A percentile compares a stretch with the other conserved stretches of the same genome.
These are phyloP conservation scores for Macaranga tanarius DNA, from an alignment of 441 rosid genomes.

Conservation along the genomic window DNA sequence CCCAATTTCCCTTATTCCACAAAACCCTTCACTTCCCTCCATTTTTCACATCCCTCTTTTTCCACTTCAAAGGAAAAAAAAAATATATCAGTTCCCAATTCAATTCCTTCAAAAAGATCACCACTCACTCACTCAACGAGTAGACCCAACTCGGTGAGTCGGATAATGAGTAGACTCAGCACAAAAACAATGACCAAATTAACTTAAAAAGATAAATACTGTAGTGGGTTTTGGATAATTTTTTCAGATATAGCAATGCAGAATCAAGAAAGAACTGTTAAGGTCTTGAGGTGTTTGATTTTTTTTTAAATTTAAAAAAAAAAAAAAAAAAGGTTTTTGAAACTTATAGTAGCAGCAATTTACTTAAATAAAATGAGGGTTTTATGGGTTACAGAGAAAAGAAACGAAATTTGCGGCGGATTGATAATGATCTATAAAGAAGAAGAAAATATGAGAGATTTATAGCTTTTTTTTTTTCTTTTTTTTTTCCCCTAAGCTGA, in stretches of 20 bases:
- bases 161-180: background rate
- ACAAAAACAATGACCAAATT: background rate
- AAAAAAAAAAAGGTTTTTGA: background rate
- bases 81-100: too few species aligned
- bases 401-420: background rate
- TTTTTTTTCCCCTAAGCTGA: background rate
- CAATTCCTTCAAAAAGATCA: too few species aligned
- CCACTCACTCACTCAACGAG: too few species aligned
- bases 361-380: background rate
- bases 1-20: slow-evolving; percentile 40
- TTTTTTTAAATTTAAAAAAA: too few species aligned
- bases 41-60: slow-evolving; percentile 41
- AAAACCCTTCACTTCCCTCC: slow-evolving; percentile 53
- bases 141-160: background rate
- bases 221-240: background rate
- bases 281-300: slow-evolving; percentile 4
- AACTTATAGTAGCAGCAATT: background rate
- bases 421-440: background rate
- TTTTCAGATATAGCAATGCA: too few species aligned
- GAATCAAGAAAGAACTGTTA: background rate
- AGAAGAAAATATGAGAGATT: background rate
- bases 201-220: background rate
- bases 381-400: background rate
- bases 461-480: background rate
- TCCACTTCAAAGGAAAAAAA: background rate